Base-by-base conservation (phyloP, 2,329 filamentous ascomycete genomes). In the Penicillium sp. region DNA sequence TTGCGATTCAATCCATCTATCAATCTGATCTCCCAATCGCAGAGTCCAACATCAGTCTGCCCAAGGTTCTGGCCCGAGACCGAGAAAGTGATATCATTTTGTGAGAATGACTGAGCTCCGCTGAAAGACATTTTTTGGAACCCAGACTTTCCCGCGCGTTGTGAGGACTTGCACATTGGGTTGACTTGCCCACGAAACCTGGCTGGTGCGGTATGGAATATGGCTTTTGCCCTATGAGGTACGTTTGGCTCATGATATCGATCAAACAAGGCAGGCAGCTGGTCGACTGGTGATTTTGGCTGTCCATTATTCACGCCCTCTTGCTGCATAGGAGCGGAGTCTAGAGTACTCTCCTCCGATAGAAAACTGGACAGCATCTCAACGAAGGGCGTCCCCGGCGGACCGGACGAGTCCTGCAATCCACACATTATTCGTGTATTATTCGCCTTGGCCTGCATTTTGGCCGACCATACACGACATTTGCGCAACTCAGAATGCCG, bases 401-500 rank as follows among this genome's bases (percentile, higher is more conserved):
- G 69, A 6, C 64, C 68, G 12, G 61, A 60, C 4, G 66, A 56
- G 17, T 56, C 61, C 7, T 50, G 56, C 46, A 27, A 49, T 41
- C 47, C 63, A 44, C 54, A 43, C 21, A 26, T 47, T 6, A 45
- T 45, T 33, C 27, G 55, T 37, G 49, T 54, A 13, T 44, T 54
- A 13, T 44, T 56, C 12, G 62, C 53, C 15, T 66, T 62, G 6
- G 72, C 37, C 49, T 73, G 67, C 69, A 76, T 71, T 20, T 61
- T 59, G 21, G 72, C 66, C 20, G 69, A 70, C 72, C 71, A 75
- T 23, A 59, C 54, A 46, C 66, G 65, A 48, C 71, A 70, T 42
- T 58, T 72, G 15, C 62, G 62, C 10, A 60, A 54, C 27, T 52
- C 18, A 36, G 36, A 23, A 27, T 48, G 26, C 7, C 15, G 42